Evolutionary conservation across 2,329 filamentous ascomycete genomes (phyloP), one percentile per base, ranked within the genome.

Genomic region (Penicillium sp.): DNA sequence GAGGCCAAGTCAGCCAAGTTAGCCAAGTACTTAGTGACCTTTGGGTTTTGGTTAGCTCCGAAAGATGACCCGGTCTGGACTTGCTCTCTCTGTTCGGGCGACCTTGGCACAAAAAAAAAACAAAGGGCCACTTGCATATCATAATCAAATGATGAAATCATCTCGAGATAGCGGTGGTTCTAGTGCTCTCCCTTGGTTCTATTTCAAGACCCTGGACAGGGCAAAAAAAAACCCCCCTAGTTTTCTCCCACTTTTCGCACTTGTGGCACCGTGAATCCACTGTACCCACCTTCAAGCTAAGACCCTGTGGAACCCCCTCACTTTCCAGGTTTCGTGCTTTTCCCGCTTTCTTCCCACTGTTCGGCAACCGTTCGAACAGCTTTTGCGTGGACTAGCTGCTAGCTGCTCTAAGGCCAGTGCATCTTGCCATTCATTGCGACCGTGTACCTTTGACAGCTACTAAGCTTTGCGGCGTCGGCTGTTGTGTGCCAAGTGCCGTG

Each of bases 211-310:
- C 36, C 18, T 21, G 9, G 1, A 9, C 44, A 43, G 50, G 24
- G 64, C 64, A 34, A 28, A 28, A 28, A 21, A 21, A 21, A 21
- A 3, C 18, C 26, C 28, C 28, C 28, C 28, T 29, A 12, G 28
- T 29, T 13, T 39, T 36, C 18, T 39, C 36, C 36, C 18, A 38
- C 34, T 12, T 29, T 29, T 29, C 28, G 4, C 28, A 12, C 28
- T 12, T 29, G 36, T 39, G 36, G 16, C 18, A 18, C 16, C 16
- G 1, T 8, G n/a, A 21, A 39, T 21, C 36, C 36, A 39, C 36
- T 21, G 21, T 10, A n/a, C 33, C 33, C 33, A 16, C 33, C n/a
- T 16, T 15, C 33, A 8, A 39, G 4, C 16, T 23, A 39, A 39
- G 18, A 39, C 36, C 36, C 18, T 21, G 36, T 39, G 36, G 36